Evolutionary conservation across 2,329 filamentous ascomycete genomes (phyloP).

Genomic region (Diaporthe batatas): DNA sequence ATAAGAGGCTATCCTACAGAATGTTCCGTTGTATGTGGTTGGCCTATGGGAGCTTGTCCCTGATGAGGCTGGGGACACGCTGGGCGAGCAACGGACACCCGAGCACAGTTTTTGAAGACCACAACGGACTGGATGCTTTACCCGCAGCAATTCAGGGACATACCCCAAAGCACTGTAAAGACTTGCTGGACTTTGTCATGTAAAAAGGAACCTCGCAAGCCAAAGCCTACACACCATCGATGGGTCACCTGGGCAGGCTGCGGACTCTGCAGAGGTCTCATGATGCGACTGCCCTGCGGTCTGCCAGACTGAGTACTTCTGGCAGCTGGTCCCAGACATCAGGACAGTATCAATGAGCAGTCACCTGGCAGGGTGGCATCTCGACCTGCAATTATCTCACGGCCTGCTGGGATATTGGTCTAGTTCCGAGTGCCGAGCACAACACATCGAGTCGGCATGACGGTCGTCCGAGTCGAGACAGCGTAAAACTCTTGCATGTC

Average conservation of each 20-base stretch:
- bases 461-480: slow-evolving; percentile 8
- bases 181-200: not conserved
- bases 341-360: not conserved
- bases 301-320: not conserved
- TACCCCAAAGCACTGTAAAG: not conserved
- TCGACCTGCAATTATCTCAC: slow-evolving; percentile 5
- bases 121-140: not conserved
- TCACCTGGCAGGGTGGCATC: not conserved
- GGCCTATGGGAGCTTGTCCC: no score
- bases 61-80: no score
- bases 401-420: not conserved
- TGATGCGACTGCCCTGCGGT: no score
- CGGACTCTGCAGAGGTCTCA: not conserved
- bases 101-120: no score
- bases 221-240: not conserved
- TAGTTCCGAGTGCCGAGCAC: slow-evolving; percentile 3
- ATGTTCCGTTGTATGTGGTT: no score
- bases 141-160: not conserved
- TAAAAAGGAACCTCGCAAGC: not conserved
- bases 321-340: not conserved
- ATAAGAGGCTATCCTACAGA: no score
- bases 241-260: no score
- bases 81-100: no score
- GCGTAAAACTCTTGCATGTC: slow-evolving; percentile 3
- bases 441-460: not conserved